Base-by-base conservation (phyloP, 179 eudicot genomes). In the Patellifolia procumbens region DNA sequence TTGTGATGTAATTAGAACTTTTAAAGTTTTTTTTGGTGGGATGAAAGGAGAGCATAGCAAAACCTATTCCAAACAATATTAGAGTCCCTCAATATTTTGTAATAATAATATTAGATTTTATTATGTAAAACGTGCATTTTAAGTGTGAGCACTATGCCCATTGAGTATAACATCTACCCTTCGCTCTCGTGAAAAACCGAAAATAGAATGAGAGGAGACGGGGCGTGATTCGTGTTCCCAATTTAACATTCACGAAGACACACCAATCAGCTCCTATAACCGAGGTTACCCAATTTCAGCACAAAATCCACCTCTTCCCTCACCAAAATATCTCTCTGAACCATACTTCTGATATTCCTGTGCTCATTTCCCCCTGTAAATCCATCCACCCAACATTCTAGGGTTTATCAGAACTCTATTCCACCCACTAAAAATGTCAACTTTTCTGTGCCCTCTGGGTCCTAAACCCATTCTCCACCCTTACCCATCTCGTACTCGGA, bases 391-490 rank as follows among this genome's bases (percentile, higher is more conserved):
- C 45, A 42, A 35, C 42, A 28, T 65, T 28, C 70, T 81, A 81
- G 84, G 81, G 84, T 81, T 81, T 78, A 78, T 68, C 76, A 34
- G 55, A 75, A 67, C 78, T 58, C 32, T 51, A 26, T 35, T 60
- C 7, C 17, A 24, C 7, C 9, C 61, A 39, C 42, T 20, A 32
- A 39, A 51, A 24, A 88, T 89, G 94, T 74, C 93, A 7, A 71
- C 76, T 76, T 81, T 81, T 62, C 70, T 85, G 10, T 80, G 90
- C 43, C 81, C 81, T 72, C 80, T 83, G 19, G 79, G 74, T 28
- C 82, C 84, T 35, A 86, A 83, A 61, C 82, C 83, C 53, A 62
- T 84, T 2, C 45, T 83, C 63, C 81, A 86, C 53, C 81, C 88
- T 26, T 81, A 73, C 81, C 85, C 84, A 16, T 59, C 61, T 81